Percentiles rank a stretch among this genome's conserved stretches.
These are phyloP conservation scores for Pythium dissotocum DNA, from an alignment of 352 stramenopile species.

Conservation along the genomic window DNA sequence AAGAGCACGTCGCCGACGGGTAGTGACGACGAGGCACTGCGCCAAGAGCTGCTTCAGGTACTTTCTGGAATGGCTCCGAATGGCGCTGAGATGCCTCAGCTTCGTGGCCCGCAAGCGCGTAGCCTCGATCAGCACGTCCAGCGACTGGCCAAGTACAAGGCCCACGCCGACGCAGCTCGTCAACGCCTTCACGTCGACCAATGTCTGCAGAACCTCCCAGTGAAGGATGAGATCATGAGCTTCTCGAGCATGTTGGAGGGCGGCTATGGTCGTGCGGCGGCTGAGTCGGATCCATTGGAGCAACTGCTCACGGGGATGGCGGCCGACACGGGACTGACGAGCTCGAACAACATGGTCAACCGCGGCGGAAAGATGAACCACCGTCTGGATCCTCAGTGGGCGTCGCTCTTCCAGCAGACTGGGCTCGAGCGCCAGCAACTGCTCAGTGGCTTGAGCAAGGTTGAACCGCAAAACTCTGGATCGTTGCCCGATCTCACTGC, in stretches of 20 bases:
- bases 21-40: conserved; percentile 20
- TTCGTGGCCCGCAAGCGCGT: background rate
- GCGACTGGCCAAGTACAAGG: conserved; percentile 16
- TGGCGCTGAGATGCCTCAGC: background rate
- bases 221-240: conserved; percentile 22
- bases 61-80: conserved; percentile 21
- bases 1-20: background rate
- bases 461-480: conserved; percentile 3
- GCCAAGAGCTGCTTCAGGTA: conserved; percentile 28
- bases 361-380: conserved; percentile 10
- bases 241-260: conserved; percentile 20
- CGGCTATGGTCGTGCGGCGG: background rate
- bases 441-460: conserved; percentile 21
- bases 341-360: background rate
- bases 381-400: conserved; percentile 27
- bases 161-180: conserved; percentile 10
- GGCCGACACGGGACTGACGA: conserved; percentile 15
- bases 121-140: conserved; percentile 20
- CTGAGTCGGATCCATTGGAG: conserved; percentile 23
- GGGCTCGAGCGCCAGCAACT: conserved; percentile 24
- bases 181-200: conserved; percentile 15
- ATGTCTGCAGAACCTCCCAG: conserved; percentile 15
- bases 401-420: conserved; percentile 26
- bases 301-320: conserved; percentile 27
- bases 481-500: conserved; percentile 15